Percentiles rank a stretch among this genome's conserved stretches.
Evolutionary conservation across 805 yeast species (phyloP).

Genomic region (Metschnikowia baotianmanensis): DNA sequence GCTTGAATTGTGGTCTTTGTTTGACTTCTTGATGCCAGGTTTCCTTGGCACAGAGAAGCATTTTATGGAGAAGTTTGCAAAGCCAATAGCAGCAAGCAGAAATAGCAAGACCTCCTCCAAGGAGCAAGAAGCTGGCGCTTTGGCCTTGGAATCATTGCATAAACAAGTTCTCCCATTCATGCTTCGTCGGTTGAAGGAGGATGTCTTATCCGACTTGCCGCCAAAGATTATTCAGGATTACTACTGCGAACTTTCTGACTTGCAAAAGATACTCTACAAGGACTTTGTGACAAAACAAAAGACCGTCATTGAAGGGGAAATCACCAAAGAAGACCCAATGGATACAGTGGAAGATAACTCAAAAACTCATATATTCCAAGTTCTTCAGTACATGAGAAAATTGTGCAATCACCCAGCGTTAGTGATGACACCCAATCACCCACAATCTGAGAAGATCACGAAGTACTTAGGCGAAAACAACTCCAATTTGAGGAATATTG

Average conservation of each 20-base stretch:
- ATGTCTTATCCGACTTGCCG: slow-evolving; percentile 91
- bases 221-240: slow-evolving; percentile 98
- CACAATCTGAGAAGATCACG: slow-evolving; percentile 70
- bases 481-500: slow-evolving; percentile 63
- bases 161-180: slow-evolving; percentile 96
- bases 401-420: slow-evolving; percentile 95
- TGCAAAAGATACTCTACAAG: slow-evolving; percentile 82
- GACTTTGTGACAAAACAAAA: slow-evolving; percentile 89
- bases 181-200: slow-evolving; percentile 94
- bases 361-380: slow-evolving; percentile 95
- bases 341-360: slow-evolving; percentile 44
- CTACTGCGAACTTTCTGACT: slow-evolving; percentile 90
- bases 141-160: slow-evolving; percentile 93
- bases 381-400: slow-evolving; percentile 94
- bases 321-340: slow-evolving; percentile 34
- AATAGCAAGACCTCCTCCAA: slow-evolving; percentile 84
- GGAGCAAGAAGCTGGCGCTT: slow-evolving; percentile 96
- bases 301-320: slow-evolving; percentile 61
- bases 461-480: slow-evolving; percentile 57
- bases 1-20: slow-evolving; percentile 93
- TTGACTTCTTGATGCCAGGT: slow-evolving; percentile 98
- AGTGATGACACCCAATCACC: slow-evolving; percentile 79
- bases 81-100: slow-evolving; percentile 93
- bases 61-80: slow-evolving; percentile 94
- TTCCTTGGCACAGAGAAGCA: slow-evolving; percentile 92